These are phyloP conservation scores for Daldinia eschscholtzii DNA, from an alignment of 2,329 filamentous ascomycete species.

Conservation along the genomic window DNA sequence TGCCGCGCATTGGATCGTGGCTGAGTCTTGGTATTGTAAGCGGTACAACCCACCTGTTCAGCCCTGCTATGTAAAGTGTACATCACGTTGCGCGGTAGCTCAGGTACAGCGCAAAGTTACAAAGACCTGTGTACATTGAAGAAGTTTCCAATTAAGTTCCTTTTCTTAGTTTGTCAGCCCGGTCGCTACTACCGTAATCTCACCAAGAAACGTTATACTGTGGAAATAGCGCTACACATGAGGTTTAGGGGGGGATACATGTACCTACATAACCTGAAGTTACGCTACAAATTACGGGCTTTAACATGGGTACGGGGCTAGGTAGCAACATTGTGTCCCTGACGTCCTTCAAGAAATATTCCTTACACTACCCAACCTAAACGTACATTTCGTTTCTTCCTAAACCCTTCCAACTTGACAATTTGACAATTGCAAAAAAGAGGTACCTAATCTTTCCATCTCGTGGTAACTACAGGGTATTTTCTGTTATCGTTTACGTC, in stretches of 20 bases:
- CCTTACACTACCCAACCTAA: background rate
- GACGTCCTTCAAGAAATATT: background rate
- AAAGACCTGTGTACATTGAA: background rate
- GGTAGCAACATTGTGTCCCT: slow-evolving; percentile 26
- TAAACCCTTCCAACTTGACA: background rate
- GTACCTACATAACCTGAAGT: background rate
- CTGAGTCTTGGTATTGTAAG: slow-evolving; percentile 19
- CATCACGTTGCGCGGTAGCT: background rate
- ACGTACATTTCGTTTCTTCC: background rate
- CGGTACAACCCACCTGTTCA: slow-evolving; percentile 3
- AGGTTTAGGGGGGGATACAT: background rate
- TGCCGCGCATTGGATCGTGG: slow-evolving; percentile 31
- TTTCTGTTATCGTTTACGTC: background rate
- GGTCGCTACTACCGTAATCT: slow-evolving; percentile 20
- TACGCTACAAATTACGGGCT: too few relatives aligned
- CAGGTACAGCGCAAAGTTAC: background rate
- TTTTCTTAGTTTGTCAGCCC: slow-evolving; percentile 25
- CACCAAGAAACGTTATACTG: slow-evolving; percentile 2
- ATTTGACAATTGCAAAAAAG: background rate
- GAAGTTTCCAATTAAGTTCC: slow-evolving; percentile 27
- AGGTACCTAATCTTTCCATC: background rate
- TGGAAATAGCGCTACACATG: background rate
- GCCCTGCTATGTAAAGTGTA: slow-evolving; percentile 9
- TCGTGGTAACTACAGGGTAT: background rate
- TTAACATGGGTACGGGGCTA: background rate